Evolutionary conservation across 1,284 basidiomycete species (phyloP), one percentile per base, ranked within the genome.

Genomic region (Apiotrichum porosum): DNA sequence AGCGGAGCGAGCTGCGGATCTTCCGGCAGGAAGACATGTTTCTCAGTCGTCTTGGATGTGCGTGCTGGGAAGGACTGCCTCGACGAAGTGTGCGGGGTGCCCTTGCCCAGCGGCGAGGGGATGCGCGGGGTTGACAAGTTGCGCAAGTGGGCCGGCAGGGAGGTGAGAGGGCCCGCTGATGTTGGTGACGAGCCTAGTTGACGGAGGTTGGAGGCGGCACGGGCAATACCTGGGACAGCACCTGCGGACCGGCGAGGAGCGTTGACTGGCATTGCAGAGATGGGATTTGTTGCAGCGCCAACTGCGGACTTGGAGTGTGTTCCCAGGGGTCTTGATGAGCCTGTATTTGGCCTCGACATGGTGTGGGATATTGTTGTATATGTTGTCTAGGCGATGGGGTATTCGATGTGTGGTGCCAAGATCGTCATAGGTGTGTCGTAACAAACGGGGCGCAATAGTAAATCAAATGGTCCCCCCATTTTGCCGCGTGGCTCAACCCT

Each of bases 21-120:
- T 39, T 88, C 89, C 0, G 92, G 92, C 12, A 97, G 80, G 18
- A 92, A 78, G 6, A 97, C 90, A 57, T 94, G 88, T 66, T 89
- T 90, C 61, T 93, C 89, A 0, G 84, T 86, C 1, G 86, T 91
- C 75, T 97, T 97, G 14, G 88, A 91, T 0, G 88, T 86, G 38
- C 92, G 80, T 4, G 71, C 88, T 75, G 49, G 83, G 71, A 74
- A 54, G 2, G 66, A 64, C 45, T 69, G 68, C 38, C 71, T 71
- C 12, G 56, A 35, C n/a, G 50, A 44, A 9, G 66, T 48, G 6
- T 63, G 62, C 0, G 72, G 72, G 15, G 72, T 74, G 14, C 72
- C 72, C 53, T 68, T 63, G 2, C 72, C 72, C 6, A 74, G 53
- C 1, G 72, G 72, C 3, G 69, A 71, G 9, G 72, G 72, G 24